Evolutionary conservation across 192 early-diverging fungal genomes (phyloP).

Genomic region (Oehlia diaphana): DNA sequence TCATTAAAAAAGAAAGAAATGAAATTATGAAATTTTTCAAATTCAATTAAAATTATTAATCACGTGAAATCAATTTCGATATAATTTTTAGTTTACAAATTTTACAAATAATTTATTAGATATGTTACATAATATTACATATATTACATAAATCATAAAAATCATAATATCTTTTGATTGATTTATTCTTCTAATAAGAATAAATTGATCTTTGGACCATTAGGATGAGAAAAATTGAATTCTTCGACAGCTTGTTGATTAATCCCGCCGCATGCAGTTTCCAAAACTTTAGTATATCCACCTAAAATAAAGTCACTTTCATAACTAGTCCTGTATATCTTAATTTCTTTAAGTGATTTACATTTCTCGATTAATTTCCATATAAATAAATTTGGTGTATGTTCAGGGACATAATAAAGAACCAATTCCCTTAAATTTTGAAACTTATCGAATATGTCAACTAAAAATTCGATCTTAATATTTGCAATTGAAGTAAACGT

Average conservation of each 20-base stretch:
- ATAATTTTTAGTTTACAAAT: too few species aligned
- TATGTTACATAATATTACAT: too few species aligned
- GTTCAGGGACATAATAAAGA: background rate
- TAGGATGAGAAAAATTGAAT: background rate
- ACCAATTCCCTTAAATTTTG: background rate
- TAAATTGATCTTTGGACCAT: slow-evolving; percentile 1
- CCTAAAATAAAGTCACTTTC: slow-evolving; percentile 22
- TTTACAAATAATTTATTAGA: too few species aligned
- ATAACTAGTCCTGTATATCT: slow-evolving; percentile 4
- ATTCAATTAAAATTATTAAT: too few species aligned
- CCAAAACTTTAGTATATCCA: background rate
- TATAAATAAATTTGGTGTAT: background rate
- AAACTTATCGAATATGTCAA: background rate
- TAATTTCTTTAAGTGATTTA: background rate
- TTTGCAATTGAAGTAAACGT: too few species aligned
- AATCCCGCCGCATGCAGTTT: background rate
- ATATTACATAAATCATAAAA: too few species aligned
- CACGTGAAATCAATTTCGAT: too few species aligned
- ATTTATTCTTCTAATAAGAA: slow-evolving; percentile 8
- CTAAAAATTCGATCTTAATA: background rate
- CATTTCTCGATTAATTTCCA: background rate
- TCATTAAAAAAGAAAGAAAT: background rate
- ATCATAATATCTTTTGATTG: background rate
- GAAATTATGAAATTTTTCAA: too few species aligned
- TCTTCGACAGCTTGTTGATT: background rate